Base-by-base conservation (phyloP, 345 rosid genomes). In the Citrus cavaleriei region DNA sequence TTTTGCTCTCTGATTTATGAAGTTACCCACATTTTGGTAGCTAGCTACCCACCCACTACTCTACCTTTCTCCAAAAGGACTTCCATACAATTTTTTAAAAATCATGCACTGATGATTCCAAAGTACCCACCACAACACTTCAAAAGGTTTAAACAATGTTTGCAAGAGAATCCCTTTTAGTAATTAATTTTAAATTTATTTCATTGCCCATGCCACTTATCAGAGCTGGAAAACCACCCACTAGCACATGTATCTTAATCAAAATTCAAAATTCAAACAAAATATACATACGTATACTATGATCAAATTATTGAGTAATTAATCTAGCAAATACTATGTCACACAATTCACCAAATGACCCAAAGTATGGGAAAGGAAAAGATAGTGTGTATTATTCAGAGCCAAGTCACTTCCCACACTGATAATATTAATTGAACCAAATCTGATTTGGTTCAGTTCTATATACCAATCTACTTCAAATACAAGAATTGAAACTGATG, bases 141-240 rank as follows among this genome's bases (percentile, higher is more conserved):
- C 58, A 72, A 82, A 83, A 60, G 54, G 55, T 32, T 67, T 42
- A 64, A 68, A 75, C 73, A 54, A 81, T 83, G 76, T 24, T 74
- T 77, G 57, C 10, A 69, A 69, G 83, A 79, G 78, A 77, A 82
- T 81, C 80, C 80, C 35, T 58, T 22, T 42, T 59, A 27, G 24
- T 32, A 10, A 21, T 72, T 42, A 59, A 19, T 54, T 22, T 71
- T 57, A 46, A 54, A 25, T 70, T 81, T 73, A 71, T 81, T 81
- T 84, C 86, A 81, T 86, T 88, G 89, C 86, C 88, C 89, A 87
- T 87, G 76, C 86, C 83, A 73, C 82, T 81, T 85, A 84, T 78
- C 89, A 87, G 86, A 86, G 93, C 90, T 89, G 93, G 88, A 92
- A 87, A 86, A 83, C 90, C 88, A 87, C 93, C 79, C 83, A 80